Base-by-base conservation (phyloP, 257 asterid genomes). In the Solanum corneliomulleri region DNA sequence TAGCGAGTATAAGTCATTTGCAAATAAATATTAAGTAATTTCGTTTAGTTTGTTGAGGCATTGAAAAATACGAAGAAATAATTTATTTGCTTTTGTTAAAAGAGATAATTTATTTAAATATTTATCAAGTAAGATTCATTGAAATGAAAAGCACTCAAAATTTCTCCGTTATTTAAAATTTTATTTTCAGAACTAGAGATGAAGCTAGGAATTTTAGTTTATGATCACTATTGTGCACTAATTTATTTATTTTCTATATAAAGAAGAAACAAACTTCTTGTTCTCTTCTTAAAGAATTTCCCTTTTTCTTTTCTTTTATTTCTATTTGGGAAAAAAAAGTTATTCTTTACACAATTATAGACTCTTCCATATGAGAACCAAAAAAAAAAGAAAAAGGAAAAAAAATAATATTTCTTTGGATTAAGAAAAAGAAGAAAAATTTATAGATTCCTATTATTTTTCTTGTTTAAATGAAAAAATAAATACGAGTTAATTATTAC, bases 91-190 rank as follows among this genome's bases (percentile, higher is more conserved):
- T 2, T 4, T 9, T 4, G 0, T 0, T 33, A 4, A 33, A 33
- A 71, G 9, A 2, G 9, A 52, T 70, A 31, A 29, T 31, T 70
- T 0, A 31, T 75, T 39, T 23, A 3, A 10, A 42, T 76, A 23
- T 13, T 11, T 0, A 5, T 25, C 1, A 10, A 2, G 5, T n/a
- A 44, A 77, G 1, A 5, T 1, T 44, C 3, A 44, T 2, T 44
- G 15, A 39, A 76, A 76, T 2, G 1, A 1, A 0, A 77, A 44
- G 2, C 16, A 4, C 1, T 31, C 0, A 0, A 11, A 37, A 10
- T 3, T 5, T 37, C 2, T 20, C 25, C 0, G 0, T 9, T 33
- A 20, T 35, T 18, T 20, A 33, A 7, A 18, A 18, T 0, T 35
- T 2, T 7, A 18, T 18, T 1, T 9, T 70, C 0, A 0, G 7